Percentiles rank a stretch among this genome's conserved stretches.
phyloP scores from a whole-genome alignment of 345 rosid genomes.

The Camelina sativa region DNA sequence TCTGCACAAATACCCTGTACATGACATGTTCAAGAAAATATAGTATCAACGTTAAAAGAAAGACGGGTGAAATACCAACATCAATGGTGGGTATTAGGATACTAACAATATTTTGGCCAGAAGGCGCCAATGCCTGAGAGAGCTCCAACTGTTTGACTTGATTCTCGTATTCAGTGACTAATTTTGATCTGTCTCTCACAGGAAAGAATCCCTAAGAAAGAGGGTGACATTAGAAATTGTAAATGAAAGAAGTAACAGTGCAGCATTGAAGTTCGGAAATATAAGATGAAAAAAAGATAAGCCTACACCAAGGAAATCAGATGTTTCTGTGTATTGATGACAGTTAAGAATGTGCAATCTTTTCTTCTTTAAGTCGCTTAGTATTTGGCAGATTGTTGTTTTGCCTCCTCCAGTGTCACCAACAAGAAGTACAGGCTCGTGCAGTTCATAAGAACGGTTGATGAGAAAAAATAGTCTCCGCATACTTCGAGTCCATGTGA shows the following conservation, averaged over 20 bases:
- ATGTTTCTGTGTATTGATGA: slow-evolving; percentile 93
- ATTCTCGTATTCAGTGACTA: slow-evolving; percentile 57
- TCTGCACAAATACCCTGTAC: slow-evolving; percentile 69
- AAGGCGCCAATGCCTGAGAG: slow-evolving; percentile 53
- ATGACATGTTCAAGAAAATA: slow-evolving; percentile 14
- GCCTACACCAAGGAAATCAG: slow-evolving; percentile 95
- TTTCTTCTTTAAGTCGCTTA: slow-evolving; percentile 51
- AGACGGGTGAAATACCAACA: slow-evolving; percentile 1
- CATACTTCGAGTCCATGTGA: slow-evolving; percentile 84
- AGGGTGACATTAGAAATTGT: slow-evolving; percentile 27
- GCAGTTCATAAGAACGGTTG: slow-evolving; percentile 72
- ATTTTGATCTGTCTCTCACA: slow-evolving; percentile 80
- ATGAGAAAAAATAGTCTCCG: slow-evolving; percentile 83
- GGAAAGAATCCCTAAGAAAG: slow-evolving; percentile 86
- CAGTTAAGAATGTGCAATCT: slow-evolving; percentile 87
- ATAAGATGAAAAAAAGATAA: slow-evolving; percentile 32
- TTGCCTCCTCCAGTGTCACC: slow-evolving; percentile 99
- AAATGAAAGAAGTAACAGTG: slow-evolving; percentile 3
- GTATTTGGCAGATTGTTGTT: slow-evolving; percentile 89
- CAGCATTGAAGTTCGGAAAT: slow-evolving; percentile 11
- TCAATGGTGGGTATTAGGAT: slow-evolving; percentile 4
- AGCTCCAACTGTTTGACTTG: slow-evolving; percentile 61
- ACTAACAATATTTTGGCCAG: slow-evolving; percentile 53
- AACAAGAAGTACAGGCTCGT: slow-evolving; percentile 96
- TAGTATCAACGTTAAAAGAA: slow-evolving; percentile 16